phyloP scores from a whole-genome alignment of 208 protist genomes.

The Trypanosoma lewisi region DNA sequence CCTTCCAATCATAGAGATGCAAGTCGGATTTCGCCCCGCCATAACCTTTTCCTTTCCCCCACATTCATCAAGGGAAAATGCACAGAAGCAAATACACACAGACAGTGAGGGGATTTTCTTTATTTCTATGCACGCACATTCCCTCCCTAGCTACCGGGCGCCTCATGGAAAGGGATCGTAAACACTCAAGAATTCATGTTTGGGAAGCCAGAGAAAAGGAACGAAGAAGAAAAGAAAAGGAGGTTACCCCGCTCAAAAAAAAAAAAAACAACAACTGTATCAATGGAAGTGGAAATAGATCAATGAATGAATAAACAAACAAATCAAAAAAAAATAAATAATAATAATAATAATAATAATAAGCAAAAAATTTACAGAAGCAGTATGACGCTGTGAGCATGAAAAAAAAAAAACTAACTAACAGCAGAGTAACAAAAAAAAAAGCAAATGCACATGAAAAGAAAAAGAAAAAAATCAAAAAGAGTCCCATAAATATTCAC shows the following conservation, averaged over 20 bases:
- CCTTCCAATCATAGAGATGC: no score
- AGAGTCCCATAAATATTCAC: background rate
- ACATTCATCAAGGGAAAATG: no score
- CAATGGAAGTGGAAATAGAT: background rate
- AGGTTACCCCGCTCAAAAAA: background rate
- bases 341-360: background rate
- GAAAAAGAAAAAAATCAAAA: conserved; percentile 1
- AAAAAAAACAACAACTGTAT: background rate
- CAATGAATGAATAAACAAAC: background rate
- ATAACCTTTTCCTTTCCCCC: no score
- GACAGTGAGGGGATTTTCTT: no score
- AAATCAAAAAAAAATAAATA: background rate
- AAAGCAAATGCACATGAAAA: no score
- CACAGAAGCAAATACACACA: no score
- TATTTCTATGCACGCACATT: no score
- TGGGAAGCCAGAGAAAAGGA: background rate
- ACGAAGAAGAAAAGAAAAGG: background rate
- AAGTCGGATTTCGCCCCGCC: no score
- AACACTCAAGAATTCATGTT: background rate
- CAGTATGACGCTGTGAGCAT: no score
- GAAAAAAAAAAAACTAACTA: no score
- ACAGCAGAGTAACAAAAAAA: no score
- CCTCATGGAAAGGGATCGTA: background rate
- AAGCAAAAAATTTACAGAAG: no score
- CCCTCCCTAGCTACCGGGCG: background rate